These are phyloP conservation scores for Murraya paniculata DNA, from an alignment of 345 rosid genomes.

Conservation along the genomic window DNA sequence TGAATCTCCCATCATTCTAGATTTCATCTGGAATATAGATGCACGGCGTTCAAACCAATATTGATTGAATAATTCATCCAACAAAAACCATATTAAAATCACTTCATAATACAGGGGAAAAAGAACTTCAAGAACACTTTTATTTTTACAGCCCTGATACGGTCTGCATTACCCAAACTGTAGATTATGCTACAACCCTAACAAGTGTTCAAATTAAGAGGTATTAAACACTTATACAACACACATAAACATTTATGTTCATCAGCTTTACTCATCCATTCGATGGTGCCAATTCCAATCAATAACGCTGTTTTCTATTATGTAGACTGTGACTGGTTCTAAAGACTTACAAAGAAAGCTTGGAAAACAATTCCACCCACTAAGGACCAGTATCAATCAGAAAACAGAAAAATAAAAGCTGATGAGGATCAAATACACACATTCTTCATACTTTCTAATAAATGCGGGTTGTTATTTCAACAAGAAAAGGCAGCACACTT, in stretches of 20 bases:
- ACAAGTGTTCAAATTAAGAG: background rate
- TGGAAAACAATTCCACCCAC: background rate
- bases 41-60: background rate
- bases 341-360: background rate
- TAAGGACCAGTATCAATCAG: background rate
- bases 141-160: background rate
- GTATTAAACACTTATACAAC: background rate
- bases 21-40: slow-evolving; percentile 72
- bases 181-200: background rate
- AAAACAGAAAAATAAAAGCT: background rate
- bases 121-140: background rate
- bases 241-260: background rate
- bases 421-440: background rate
- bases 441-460: background rate
- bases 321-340: background rate
- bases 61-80: background rate
- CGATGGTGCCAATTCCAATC: background rate
- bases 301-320: background rate
- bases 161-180: background rate
- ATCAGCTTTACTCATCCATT: background rate
- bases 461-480: background rate
- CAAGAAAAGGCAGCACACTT: background rate
- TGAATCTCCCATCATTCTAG: slow-evolving; percentile 99
- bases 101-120: background rate
- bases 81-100: background rate